A percentile compares a stretch with the other conserved stretches of the same genome.
Evolutionary conservation across 768 basidiomycete genomes (phyloP).

Genomic region (Macrolepiota dolichaula): DNA sequence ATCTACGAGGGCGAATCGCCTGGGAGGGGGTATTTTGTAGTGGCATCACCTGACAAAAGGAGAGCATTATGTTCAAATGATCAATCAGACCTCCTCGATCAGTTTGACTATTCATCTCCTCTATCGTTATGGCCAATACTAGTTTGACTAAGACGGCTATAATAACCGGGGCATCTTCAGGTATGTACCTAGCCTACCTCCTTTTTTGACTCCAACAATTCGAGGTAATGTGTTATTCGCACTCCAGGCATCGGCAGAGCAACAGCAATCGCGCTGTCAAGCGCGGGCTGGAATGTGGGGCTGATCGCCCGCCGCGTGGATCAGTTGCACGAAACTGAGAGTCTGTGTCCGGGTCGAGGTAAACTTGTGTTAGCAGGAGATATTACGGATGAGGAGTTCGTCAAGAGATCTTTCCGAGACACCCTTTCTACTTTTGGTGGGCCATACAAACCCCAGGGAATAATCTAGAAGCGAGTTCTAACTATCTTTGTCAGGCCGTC

Average conservation of each 20-base stretch:
- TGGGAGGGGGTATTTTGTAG: not conserved
- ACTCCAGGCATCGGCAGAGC: slow-evolving; percentile 56
- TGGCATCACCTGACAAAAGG: not conserved
- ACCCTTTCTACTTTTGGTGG: slow-evolving; percentile 56
- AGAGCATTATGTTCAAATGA: not conserved
- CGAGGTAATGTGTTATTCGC: not conserved
- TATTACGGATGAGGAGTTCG: slow-evolving; percentile 60
- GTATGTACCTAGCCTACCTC: slow-evolving; percentile 21
- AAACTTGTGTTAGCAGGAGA: slow-evolving; percentile 58
- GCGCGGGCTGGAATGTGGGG: slow-evolving; percentile 65
- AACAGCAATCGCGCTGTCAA: slow-evolving; percentile 65
- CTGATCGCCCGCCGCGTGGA: slow-evolving; percentile 60
- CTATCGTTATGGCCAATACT: slow-evolving; percentile 1
- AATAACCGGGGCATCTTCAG: slow-evolving; percentile 53
- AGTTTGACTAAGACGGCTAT: slow-evolving; percentile 28
- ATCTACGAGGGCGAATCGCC: not conserved
- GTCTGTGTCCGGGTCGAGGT: slow-evolving; percentile 32
- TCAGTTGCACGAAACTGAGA: slow-evolving; percentile 56
- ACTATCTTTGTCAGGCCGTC: slow-evolving; percentile 37
- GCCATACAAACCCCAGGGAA: slow-evolving; percentile 11
- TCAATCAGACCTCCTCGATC: not conserved
- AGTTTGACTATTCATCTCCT: not conserved
- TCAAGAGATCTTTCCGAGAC: slow-evolving; percentile 53
- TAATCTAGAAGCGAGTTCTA: not conserved
- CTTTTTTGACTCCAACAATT: not conserved